Base-by-base conservation (phyloP, 1,284 basidiomycete genomes). In the Ustilago cynodontis region DNA sequence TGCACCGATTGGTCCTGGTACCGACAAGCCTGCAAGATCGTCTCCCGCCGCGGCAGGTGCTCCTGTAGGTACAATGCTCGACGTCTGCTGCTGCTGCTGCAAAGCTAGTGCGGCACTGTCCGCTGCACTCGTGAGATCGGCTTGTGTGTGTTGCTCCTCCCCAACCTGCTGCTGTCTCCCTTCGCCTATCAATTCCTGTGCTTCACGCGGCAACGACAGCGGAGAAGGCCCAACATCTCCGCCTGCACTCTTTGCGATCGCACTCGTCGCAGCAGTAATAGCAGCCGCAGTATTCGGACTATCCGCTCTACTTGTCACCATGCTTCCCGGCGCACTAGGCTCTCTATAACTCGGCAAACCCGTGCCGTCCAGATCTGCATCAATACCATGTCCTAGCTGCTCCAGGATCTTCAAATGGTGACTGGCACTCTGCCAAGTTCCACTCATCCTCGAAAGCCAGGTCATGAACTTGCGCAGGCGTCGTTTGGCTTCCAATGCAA, bases 361-460 rank as follows among this genome's bases (percentile, higher is more conserved):
- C 5, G 76, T 78, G 9, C 76, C 76, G 20, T 68, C 74, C 47
- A 77, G 29, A 63, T 77, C 74, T 18, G 74, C 74, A 54, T 79
- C 74, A 29, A 74, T 79, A 0, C 70, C 66, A 22, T 74, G 73
- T 31, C 68, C 77, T 22, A 79, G 54, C 58, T 72, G 73, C 43
- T 79, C 70, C 37, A 79, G 39, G 45, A 79, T 79, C 57, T 77
- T 64, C 20, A 79, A 47, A 61, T 79, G 77, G 20, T 77, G 77
- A 16, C 63, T 60, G 0, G 77, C 77, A 18, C 69, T 68, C 50
- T 70, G 59, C 65, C 71, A 77, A 26, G 74, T 71, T 1, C 63
- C 64, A n/a, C 74, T 74, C 57, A 77, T 77, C 51, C 67, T 57
- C 53, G 65, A 63, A 10, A 79, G 58, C 74, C 74, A 77, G 1